These are phyloP conservation scores for Pharnaceum exiguum DNA, from an alignment of 148 eudicot genomes.

Conservation along the genomic window DNA sequence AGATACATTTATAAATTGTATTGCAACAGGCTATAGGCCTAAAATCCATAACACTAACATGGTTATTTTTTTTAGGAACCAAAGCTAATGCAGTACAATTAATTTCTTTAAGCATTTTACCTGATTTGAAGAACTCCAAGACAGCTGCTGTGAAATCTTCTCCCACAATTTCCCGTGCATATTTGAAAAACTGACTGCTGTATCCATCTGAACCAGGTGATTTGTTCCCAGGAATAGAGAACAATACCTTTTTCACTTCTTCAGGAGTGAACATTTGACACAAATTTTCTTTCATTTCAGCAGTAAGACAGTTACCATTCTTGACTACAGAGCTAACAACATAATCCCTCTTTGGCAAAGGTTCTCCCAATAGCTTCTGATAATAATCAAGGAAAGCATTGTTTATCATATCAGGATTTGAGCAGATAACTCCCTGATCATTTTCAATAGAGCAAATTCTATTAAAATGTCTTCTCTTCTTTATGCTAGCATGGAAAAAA, in stretches of 20 bases:
- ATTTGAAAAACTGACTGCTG: neutral
- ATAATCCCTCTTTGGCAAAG: no score
- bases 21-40: neutral
- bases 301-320: no score
- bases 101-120: neutral
- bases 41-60: neutral
- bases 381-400: no score
- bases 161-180: neutral
- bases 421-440: no score
- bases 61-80: neutral
- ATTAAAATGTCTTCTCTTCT: no score
- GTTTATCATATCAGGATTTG: no score
- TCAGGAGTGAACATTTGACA: no score
- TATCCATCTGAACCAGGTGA: neutral
- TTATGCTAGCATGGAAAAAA: no score
- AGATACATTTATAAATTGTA: neutral
- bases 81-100: neutral
- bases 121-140: neutral
- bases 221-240: neutral
- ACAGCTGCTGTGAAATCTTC: neutral
- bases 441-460: no score
- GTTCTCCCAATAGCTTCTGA: no score
- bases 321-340: no score
- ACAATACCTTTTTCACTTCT: neutral
- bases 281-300: no score